Evolutionary conservation across 2,329 filamentous ascomycete species (phyloP).

Genomic region (Colletotrichum sp.): DNA sequence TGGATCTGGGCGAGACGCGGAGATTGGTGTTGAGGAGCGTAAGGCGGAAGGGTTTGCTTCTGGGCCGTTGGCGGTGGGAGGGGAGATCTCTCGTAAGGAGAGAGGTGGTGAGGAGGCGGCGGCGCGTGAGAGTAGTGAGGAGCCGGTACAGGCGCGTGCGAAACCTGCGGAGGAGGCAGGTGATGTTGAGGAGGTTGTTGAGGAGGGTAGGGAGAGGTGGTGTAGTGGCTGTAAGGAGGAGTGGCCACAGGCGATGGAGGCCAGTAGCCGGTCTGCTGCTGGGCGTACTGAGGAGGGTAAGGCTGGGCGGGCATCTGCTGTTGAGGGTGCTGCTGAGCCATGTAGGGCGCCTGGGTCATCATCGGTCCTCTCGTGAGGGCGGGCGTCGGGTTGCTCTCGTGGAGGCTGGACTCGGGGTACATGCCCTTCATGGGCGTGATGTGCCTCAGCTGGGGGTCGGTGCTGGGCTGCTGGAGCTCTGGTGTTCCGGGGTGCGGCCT

Average conservation of each 20-base stretch:
- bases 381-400: constrained; percentile 81
- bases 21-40: constrained; percentile 37
- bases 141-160: constrained; percentile 31
- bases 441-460: constrained; percentile 78
- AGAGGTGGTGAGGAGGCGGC: constrained; percentile 20
- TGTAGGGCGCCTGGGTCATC: constrained; percentile 47
- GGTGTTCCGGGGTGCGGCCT: constrained; percentile 75
- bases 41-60: constrained; percentile 31
- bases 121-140: constrained; percentile 30
- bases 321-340: constrained; percentile 31
- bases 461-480: constrained; percentile 81
- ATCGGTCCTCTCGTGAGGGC: constrained; percentile 80
- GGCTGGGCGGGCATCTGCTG: constrained; percentile 41
- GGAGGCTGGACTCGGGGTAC: constrained; percentile 95
- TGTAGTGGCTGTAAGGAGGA: constrained; percentile 57
- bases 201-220: constrained; percentile 37
- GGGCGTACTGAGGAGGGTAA: constrained; percentile 45
- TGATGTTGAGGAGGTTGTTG: constrained; percentile 28
- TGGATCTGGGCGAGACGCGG: constrained; percentile 27
- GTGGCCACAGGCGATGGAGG: constrained; percentile 61
- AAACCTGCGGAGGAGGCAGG: constrained; percentile 25
- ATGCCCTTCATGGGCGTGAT: constrained; percentile 91
- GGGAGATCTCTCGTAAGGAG: constrained; percentile 37
- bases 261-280: constrained; percentile 52
- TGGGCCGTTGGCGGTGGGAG: constrained; percentile 40